phyloP scores from a whole-genome alignment of 345 rosid genomes.

The Syzygium aqueum region DNA sequence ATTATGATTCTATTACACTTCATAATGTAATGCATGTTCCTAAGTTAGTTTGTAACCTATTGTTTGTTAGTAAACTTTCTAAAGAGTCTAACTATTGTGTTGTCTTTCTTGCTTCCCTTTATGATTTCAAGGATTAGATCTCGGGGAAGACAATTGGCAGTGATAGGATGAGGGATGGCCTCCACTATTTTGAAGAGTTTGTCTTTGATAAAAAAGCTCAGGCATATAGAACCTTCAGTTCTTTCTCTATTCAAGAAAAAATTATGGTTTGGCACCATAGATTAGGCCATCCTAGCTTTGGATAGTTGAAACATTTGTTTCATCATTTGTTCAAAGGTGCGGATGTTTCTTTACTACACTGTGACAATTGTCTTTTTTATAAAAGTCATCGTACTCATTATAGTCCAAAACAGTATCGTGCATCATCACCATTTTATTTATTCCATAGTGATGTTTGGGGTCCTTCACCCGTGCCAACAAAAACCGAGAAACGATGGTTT shows the following conservation, averaged over 20 bases:
- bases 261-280: not conserved
- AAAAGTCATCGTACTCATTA: not conserved
- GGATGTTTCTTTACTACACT: not conserved
- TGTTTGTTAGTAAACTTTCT: not conserved
- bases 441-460: not conserved
- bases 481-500: fast-evolving
- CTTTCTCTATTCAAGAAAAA: not conserved
- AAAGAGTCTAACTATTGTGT: fast-evolving
- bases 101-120: not conserved
- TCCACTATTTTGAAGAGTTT: not conserved
- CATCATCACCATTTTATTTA: not conserved
- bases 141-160: not conserved
- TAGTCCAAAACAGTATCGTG: fast-evolving
- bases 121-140: not conserved
- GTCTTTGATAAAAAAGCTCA: not conserved
- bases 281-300: not conserved
- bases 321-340: not conserved
- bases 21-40: not conserved
- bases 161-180: not conserved
- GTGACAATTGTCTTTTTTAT: not conserved
- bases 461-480: not conserved
- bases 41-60: not conserved
- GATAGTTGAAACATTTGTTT: not conserved
- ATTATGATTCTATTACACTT: not conserved
- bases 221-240: fast-evolving